Base-by-base conservation (phyloP, 371 early-diverging fungal species). In the Umbelopsis sp. region DNA sequence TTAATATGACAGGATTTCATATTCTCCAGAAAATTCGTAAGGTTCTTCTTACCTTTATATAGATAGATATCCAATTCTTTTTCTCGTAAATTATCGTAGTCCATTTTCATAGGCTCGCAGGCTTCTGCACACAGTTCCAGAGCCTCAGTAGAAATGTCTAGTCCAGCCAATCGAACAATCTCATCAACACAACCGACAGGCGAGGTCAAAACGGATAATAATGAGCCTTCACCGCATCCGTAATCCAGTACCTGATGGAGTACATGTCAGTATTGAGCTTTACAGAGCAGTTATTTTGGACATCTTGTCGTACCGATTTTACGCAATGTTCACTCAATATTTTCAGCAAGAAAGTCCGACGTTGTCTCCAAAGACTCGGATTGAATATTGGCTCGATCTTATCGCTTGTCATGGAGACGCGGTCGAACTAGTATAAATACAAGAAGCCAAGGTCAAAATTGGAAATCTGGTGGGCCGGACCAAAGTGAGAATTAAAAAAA, bases 141-240 rank as follows among this genome's bases (percentile, higher is more conserved):
- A 0, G 77, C 73, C 11, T 79, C 78, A 0, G 29, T 51, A 66
- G 71, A 72, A 44, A 90, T 68, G 69, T 93, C 93, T 24, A 93
- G 67, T 4, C 93, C 92, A 37, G 76, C 82, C 12, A 93, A 72
- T 25, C 71, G 78, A 0, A 74, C 77, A 4, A 87, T 82, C 8
- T 72, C 72, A 25, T 85, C 83, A 32, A 75, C 73, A 12, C 72
- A 68, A 20, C 79, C 75, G 5, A 67, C 50, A 24, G 69, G 65
- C 22, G 82, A 74, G 24, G 84, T 79, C 37, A 93, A 74, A 64
- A 86, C 86, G 0, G 87, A 78, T 0, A 89, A 63, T 38, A 93
- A 73, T 32, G 84, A 75, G 4, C 84, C 92, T 68, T 91, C 92
- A 46, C 94, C 94, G 72, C 94, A 93, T 0, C 94, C 94, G 67